A percentile compares a stretch with the other conserved stretches of the same genome.
Conservation (phyloP, 169 alveolate species). For the Cryptosporidium ryanae region DNA sequence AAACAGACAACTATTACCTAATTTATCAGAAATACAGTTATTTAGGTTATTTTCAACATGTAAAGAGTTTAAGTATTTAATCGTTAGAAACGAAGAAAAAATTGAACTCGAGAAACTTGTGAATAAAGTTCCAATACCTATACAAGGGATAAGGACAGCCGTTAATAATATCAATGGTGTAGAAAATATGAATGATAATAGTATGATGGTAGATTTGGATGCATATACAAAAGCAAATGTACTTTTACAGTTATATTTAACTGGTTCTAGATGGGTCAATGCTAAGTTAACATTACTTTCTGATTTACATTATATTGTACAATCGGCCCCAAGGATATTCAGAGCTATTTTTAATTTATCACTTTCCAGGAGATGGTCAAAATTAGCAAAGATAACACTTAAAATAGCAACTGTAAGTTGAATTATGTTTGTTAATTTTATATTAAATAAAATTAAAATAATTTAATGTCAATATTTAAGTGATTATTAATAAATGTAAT, state of each 20-base stretch:
- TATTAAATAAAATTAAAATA: background rate
- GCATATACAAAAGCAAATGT: constrained; percentile 93
- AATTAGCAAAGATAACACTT: constrained; percentile 90
- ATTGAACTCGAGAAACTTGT: constrained; percentile 92
- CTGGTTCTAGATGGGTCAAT: constrained; percentile 92
- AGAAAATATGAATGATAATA: constrained; percentile 11
- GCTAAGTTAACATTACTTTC: constrained; percentile 77
- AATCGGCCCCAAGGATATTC: constrained; percentile 98
- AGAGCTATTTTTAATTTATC: constrained; percentile 97
- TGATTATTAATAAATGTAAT: background rate
- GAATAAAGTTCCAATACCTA: constrained; percentile 92
- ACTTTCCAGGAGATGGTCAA: constrained; percentile 94
- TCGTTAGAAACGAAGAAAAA: constrained; percentile 97
- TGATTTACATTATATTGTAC: constrained; percentile 97
- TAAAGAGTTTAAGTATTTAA: constrained; percentile 96
- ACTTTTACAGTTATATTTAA: constrained; percentile 95
- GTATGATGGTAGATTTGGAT: constrained; percentile 81
- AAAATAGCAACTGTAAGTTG: constrained; percentile 78
- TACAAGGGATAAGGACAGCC: constrained; percentile 87
- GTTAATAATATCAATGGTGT: constrained; percentile 58
- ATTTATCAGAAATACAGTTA: constrained; percentile 94
- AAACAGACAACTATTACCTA: constrained; percentile 80
- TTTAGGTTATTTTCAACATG: constrained; percentile 94
- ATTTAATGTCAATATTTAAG: background rate
- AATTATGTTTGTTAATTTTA: background rate